Evolutionary conservation across 495 filamentous ascomycete genomes (phyloP).

Genomic region (Penicillium samsonianum): DNA sequence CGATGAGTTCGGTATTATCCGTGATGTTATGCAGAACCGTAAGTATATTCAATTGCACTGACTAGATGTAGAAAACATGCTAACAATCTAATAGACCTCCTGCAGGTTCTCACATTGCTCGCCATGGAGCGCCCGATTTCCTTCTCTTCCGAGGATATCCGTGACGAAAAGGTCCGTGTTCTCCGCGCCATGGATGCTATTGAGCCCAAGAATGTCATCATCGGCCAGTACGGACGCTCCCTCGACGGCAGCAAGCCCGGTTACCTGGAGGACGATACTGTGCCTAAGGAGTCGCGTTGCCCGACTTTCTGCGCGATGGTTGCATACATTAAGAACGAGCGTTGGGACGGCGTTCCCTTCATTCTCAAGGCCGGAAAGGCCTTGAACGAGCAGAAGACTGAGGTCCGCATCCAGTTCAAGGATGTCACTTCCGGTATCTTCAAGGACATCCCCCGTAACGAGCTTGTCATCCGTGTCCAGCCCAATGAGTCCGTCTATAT

Average conservation of each 20-base stretch:
- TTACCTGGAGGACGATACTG: conserved; percentile 98
- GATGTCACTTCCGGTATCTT: conserved; percentile 99
- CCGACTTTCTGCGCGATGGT: conserved; percentile 98
- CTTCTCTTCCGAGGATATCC: conserved; percentile 97
- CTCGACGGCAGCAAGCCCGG: conserved; percentile 95
- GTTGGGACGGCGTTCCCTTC: conserved; percentile 99
- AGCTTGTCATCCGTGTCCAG: conserved; percentile 98
- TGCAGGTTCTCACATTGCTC: conserved; percentile 93
- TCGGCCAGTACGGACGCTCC: conserved; percentile 96
- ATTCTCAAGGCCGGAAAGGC: conserved; percentile 99
- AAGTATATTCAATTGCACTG: conserved; percentile 22
- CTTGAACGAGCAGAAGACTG: conserved; percentile 99
- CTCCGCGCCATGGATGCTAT: conserved; percentile 91
- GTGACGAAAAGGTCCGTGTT: conserved; percentile 97
- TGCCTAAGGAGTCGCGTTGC: conserved; percentile 95
- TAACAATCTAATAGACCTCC: conserved; percentile 60
- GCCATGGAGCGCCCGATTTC: conserved; percentile 99
- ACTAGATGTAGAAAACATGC: conserved; percentile 4
- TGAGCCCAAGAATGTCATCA: conserved; percentile 99
- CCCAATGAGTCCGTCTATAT: conserved; percentile 99
- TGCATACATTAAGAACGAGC: conserved; percentile 98
- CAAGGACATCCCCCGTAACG: conserved; percentile 99
- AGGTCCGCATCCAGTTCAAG: conserved; percentile 99
- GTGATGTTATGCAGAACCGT: conserved; percentile 97
- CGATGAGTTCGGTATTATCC: conserved; percentile 99